phyloP scores from a whole-genome alignment of 2,329 filamentous ascomycete species.

The Sporothrix phasma region DNA sequence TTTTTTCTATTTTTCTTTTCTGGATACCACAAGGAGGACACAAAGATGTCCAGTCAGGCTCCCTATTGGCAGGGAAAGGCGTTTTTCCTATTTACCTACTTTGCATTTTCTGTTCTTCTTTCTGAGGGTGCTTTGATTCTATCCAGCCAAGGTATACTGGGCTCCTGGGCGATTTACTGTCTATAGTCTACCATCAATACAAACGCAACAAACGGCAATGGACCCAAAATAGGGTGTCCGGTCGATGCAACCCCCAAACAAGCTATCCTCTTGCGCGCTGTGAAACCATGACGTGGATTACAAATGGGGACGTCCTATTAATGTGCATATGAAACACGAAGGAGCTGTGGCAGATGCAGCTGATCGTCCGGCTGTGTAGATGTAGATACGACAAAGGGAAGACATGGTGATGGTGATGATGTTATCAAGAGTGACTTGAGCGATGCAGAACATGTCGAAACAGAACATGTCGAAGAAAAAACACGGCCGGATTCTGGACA shows the following conservation, averaged over 20 bases:
- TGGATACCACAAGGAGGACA: not conserved
- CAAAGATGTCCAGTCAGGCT: not conserved
- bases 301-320: no score
- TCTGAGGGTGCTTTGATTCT: not conserved
- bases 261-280: not conserved
- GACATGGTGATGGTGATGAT: not conserved
- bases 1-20: not conserved
- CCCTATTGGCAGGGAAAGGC: not conserved
- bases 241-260: not conserved
- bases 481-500: not conserved
- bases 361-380: not conserved
- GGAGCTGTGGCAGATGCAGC: not conserved
- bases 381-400: not conserved
- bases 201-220: not conserved
- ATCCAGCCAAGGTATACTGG: not conserved
- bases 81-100: not conserved
- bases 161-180: not conserved
- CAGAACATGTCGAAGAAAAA: not conserved
- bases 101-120: not conserved
- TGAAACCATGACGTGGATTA: not conserved
- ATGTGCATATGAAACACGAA: not conserved
- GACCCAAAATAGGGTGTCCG: not conserved
- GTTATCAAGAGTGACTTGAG: not conserved
- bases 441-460: not conserved
- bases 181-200: not conserved